Base-by-base conservation (phyloP, 1,284 basidiomycete species). In the Dichomitus squalens region DNA sequence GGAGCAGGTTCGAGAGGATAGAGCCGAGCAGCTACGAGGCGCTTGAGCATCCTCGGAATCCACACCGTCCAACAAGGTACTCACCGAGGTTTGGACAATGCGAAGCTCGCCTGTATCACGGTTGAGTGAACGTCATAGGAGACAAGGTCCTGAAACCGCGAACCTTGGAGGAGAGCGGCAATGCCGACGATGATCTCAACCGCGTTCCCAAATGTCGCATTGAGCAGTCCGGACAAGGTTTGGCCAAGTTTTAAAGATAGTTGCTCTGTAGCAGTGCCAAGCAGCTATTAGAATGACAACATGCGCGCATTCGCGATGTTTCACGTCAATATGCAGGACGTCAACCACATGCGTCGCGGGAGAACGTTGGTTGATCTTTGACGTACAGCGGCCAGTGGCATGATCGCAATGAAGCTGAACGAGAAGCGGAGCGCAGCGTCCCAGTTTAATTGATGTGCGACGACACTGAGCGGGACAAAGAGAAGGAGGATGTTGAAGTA, bases 231-330 rank as follows among this genome's bases (percentile, higher is more conserved):
- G 44, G 92, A 91, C 29, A 94, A 76, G 0, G 92, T 95, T 67
- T 92, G 85, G 4, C 93, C 93, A 33, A 95, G 77, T 65, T 85
- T 86, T 58, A 87, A 70, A 1, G 91, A 90, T 71, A 94, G 80
- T 72, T 96, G 91, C 61, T 96, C 93, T 1, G 94, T 96, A 3
- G 92, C 87, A 64, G 93, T 90, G 14, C 93, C 93, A 3, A 93
- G 81, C 43, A 93, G 77, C 84, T 67, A 55, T 20, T n/a, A n/a
- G 47, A 35, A 40, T 20, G 18, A 33, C 4, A 18, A 20, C 3
- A 16, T 34, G 11, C 29, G 18, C 43, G 29, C 4, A 25, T 44
- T 44, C 9, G 41, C 25, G 43, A 2, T 35, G 38, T 55, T 52
- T 50, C 40, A 61, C 49, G 31, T 54, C 47, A 16, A n/a, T 46